Conservation (phyloP, 768 basidiomycete species). For the Mycena kentingensis region DNA sequence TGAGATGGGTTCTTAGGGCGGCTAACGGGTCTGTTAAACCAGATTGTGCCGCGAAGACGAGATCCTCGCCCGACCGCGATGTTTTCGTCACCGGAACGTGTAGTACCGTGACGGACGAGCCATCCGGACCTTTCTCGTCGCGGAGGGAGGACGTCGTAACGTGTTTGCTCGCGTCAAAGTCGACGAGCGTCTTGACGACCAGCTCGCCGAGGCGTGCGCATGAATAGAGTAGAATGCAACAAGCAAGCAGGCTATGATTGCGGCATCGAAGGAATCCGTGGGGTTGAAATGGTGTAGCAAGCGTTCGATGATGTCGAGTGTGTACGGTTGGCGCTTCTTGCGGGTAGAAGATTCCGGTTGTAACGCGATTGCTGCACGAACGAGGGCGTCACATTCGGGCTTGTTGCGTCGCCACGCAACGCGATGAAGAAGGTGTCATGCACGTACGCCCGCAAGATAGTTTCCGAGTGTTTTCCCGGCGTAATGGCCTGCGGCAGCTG, state of each 20-base stretch:
- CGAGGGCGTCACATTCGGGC: conserved; percentile 12
- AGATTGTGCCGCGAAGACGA: conserved; percentile 29
- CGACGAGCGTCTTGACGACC: background rate
- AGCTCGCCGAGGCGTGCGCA: background rate
- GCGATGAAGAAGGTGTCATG: conserved; percentile 31
- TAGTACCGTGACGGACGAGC: conserved; percentile 22
- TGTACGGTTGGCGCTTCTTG: conserved; percentile 15
- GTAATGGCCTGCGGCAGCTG: background rate
- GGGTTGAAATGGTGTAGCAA: conserved; percentile 5
- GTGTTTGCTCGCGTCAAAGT: background rate
- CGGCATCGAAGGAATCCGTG: background rate
- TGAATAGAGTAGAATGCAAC: conserved; percentile 14
- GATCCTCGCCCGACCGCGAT: conserved; percentile 29
- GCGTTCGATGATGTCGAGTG: conserved; percentile 6
- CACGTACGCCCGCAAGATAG: conserved; percentile 14
- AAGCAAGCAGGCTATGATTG: background rate
- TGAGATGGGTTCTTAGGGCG: conserved; percentile 30
- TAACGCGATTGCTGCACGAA: conserved; percentile 16
- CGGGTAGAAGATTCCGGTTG: conserved; percentile 12
- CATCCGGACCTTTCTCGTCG: background rate
- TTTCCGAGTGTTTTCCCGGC: background rate
- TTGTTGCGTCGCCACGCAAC: conserved; percentile 20
- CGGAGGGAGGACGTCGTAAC: background rate
- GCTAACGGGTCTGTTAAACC: conserved; percentile 28
- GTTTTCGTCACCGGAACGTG: conserved; percentile 27